Evolutionary conservation across 2,329 filamentous ascomycete species (phyloP), one percentile per base, ranked within the genome.

Genomic region (Stemphylium vesicarium): DNA sequence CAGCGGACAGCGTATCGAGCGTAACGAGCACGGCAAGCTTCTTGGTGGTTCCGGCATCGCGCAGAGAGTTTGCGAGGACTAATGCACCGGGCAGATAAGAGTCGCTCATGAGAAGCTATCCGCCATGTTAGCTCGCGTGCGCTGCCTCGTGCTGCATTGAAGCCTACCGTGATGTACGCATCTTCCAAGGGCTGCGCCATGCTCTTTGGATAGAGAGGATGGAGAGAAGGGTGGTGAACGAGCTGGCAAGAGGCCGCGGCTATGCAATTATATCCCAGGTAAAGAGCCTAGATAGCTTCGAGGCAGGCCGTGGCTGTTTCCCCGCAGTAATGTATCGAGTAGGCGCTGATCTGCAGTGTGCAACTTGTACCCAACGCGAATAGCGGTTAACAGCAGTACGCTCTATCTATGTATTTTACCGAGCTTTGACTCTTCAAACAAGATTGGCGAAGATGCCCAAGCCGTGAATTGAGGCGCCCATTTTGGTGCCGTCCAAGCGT

Each of bases 1-100:
- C 87, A 49, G 83, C 79, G 31, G 90, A 90, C 44, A 99, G 82
- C 15, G 85, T 87, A 69, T 96, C 92, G 50, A 88, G 82, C 4
- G 92, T 96, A 73, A 96, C 86, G 66, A 98, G 81, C 66, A 90
- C 89, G 56, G 89, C 92, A 67, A 99, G 82, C 80, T 92, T 94
- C 80, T 91, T 95, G 64, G 82, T 87, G 33, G 93, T 91, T 53
- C 91, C 91, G 68, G 87, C 89, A 88, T 99, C 95, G 77, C 91
- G 90, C 53, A 99, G 81, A 31, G 95, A 98, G 80, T 98, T 93
- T 58, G 92, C 93, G 61, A 99, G 87, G 41, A 99, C 93, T 66
- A 95, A 86, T 56, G 93, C 94, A 75, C 95, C 93, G 75, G 95
- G 94, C 45, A 99, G 85, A 77, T 99, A 99, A 60, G 85, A 85